Evolutionary conservation across 2,329 filamentous ascomycete species (phyloP), one percentile per base, ranked within the genome.

Genomic region (Trichoderma gracile): DNA sequence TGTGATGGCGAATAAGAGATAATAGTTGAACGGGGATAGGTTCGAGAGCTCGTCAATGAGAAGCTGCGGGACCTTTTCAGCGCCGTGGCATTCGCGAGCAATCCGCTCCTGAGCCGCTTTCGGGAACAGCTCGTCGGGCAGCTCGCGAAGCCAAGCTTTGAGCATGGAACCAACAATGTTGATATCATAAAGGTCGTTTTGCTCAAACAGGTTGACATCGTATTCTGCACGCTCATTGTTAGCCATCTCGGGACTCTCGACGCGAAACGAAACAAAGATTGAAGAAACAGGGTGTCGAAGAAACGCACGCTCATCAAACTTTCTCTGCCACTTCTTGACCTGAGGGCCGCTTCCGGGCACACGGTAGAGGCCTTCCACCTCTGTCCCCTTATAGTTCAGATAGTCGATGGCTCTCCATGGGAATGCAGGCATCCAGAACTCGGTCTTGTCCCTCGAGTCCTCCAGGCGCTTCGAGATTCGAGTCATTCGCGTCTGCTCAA

Each of bases 371-470:
- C 94, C 94, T 77, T 97, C 94, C 45, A 96, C 92, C 72, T 97
- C 93, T 70, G 91, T 95, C 45, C 92, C 92, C 73, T 95, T 96
- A 78, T 93, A 95, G 76, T 97, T 97, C 59, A 98, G 81, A 75
- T 96, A 97, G 78, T 98, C 94, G 69, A 98, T 97, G 65, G 93
- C 96, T 68, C 94, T 85, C 90, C 94, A 97, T 0, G 94, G 93
- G 65, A 98, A 89, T 7, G 93, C 91, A 14, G 94, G 94, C 93
- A 98, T 97, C 94, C 94, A 98, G 73, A 96, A 98, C 73, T 97
- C 94, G 0, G 94, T 98, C 81, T 97, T 97, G 73, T 98, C 94
- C 67, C 89, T 86, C 10, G 93, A 97, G 66, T 91, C 87, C 73
- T 96, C 92, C 49, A 98, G 80, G 33, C 90, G 87, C 77, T 94